Percentiles rank a stretch among this genome's conserved stretches.
These are phyloP conservation scores for Melocanna baccifera DNA, from an alignment of 176 grass and related monocot genomes.

Conservation along the genomic window DNA sequence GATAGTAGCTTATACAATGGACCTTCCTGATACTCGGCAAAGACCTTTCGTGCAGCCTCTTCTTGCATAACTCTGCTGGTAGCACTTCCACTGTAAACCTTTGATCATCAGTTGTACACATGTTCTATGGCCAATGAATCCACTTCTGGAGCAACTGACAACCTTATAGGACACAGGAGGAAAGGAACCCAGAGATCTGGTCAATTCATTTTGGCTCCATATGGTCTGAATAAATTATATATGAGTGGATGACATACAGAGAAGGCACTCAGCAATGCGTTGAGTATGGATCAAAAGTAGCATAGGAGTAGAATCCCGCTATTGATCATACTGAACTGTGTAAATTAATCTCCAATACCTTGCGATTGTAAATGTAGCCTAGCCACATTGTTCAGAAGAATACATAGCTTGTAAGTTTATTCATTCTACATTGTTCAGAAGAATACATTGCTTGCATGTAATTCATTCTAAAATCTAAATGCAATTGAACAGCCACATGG, in stretches of 20 bases:
- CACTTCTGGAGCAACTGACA: constrained; percentile 21
- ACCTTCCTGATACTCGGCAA: constrained; percentile 62
- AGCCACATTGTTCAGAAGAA: constrained; percentile 2
- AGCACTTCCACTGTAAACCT: not conserved
- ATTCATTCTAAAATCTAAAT: not conserved
- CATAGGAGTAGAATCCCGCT: not conserved
- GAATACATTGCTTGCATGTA: not conserved
- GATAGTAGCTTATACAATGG: constrained; percentile 73
- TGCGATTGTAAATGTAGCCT: constrained; percentile 9
- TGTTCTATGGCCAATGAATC: not conserved
- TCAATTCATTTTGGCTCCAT: constrained; percentile 16
- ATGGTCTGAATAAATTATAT: constrained; percentile 4
- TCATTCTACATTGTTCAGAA: constrained; percentile 11
- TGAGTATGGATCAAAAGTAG: constrained; percentile 16
- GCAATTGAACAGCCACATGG: not conserved
- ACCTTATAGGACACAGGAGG: not conserved
- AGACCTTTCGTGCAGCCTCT: constrained; percentile 67
- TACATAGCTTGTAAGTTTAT: not conserved
- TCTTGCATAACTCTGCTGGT: constrained; percentile 52
- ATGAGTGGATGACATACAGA: not conserved
- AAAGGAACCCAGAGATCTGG: not conserved
- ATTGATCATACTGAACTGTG: not conserved
- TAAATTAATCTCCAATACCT: not conserved
- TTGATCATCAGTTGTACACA: not conserved
- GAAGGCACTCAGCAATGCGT: constrained; percentile 14